Evolutionary conservation across 352 stramenopile species (phyloP), one percentile per base, ranked within the genome.

Genomic region (Phytophthora hybrid): DNA sequence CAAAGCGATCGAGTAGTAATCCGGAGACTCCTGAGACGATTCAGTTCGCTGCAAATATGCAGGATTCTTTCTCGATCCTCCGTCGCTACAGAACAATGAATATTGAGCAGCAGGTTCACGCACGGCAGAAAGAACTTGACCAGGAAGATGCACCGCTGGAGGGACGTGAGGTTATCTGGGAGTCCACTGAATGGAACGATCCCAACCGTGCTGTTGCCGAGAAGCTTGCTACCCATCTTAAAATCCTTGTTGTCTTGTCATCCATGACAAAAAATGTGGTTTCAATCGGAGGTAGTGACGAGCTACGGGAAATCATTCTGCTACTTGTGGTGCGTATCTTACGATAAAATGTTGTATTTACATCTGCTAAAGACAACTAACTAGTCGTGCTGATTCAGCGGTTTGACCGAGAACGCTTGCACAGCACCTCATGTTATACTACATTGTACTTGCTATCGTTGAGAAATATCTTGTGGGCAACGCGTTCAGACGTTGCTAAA

Each of bases 391-490:
- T 56, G 29, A 13, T 58, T 58, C 23, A 76, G 69, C 55, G 29
- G 29, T 72, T 69, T 72, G 32, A 73, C 7, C 56, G 69, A 41
- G 69, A 72, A 31, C 69, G 63, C 2, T 46, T 66, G 18, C 57
- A 73, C 26, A 63, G 19, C 19, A 44, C 56, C 5, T 62, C 63
- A 21, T 44, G 58, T 5, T 16, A 72, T 37, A 63, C 47, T 32
- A 63, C 32, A 8, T 23, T 76, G 39, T 73, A 76, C 49, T 55
- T 76, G 26, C 52, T 73, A 6, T 59, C 69, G 37, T 49, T 76
- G 11, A 63, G 49, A 13, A 76, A 76, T 54, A 62, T 76, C 16
- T 21, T 76, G 16, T 76, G 69, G 69, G 69, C 69, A 41, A 66
- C 58, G 23, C 69, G 63, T 9, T 47, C 7, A 37, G 32, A 68